Percentiles rank a stretch among this genome's conserved stretches.
These are phyloP conservation scores for Zygoascus ofunaensis DNA, from an alignment of 805 yeast species.

Conservation along the genomic window DNA sequence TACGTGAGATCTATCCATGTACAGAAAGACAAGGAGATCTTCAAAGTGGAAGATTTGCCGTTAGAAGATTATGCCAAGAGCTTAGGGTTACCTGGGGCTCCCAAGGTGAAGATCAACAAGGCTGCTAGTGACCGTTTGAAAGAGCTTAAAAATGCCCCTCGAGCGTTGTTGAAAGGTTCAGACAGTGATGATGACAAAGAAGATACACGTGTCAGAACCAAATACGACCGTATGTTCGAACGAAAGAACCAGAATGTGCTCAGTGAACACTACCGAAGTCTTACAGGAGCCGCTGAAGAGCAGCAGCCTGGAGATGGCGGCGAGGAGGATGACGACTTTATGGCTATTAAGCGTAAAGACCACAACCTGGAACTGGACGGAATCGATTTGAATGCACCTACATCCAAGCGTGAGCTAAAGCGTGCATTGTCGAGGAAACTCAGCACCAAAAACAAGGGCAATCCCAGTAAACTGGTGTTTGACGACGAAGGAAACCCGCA, in stretches of 20 bases:
- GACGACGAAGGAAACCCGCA: constrained; percentile 95
- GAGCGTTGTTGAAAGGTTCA: constrained; percentile 56
- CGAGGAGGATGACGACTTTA: constrained; percentile 60
- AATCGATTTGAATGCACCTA: constrained; percentile 44
- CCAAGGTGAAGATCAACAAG: constrained; percentile 63
- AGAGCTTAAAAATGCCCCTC: constrained; percentile 71
- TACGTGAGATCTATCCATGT: constrained; percentile 77
- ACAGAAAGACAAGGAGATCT: constrained; percentile 81
- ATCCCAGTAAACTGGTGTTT: constrained; percentile 70
- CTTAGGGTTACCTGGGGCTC: constrained; percentile 92
- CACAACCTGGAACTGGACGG: constrained; percentile 54
- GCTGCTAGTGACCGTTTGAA: constrained; percentile 42
- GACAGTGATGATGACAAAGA: constrained; percentile 58
- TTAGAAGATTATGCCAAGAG: constrained; percentile 76
- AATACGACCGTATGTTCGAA: constrained; percentile 92
- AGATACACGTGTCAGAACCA: constrained; percentile 57
- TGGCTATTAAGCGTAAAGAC: constrained; percentile 69
- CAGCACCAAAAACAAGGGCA: constrained; percentile 49
- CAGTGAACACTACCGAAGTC: constrained; percentile 75
- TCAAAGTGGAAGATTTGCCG: constrained; percentile 68
- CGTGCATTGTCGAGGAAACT: constrained; percentile 81
- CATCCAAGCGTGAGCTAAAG: constrained; percentile 77
- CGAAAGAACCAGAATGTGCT: constrained; percentile 87
- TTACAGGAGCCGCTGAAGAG: constrained; percentile 56
- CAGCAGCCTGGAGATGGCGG: constrained; percentile 29